Evolutionary conservation across 1,139 yeast genomes (phyloP).

Genomic region (Sugiyamaella neomexicana): DNA sequence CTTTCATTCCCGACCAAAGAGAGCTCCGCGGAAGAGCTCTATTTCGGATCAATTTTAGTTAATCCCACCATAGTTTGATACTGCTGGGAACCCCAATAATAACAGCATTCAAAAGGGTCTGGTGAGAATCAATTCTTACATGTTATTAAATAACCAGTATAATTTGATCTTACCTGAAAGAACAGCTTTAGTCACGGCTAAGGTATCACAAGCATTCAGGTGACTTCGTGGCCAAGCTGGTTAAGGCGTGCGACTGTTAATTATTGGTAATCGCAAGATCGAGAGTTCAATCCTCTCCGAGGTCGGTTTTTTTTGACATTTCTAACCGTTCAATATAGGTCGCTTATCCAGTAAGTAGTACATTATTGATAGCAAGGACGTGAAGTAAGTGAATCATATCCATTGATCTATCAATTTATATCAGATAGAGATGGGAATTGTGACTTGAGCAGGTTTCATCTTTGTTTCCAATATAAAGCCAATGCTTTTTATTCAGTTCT

Average conservation of each 20-base stretch:
- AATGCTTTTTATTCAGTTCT: neutral
- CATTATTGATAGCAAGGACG: neutral
- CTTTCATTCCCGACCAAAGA: too few relatives aligned
- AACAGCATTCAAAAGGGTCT: too few relatives aligned
- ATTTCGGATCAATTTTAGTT: too few relatives aligned
- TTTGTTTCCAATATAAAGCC: neutral
- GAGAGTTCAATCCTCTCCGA: constrained; percentile 18
- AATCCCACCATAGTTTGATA: too few relatives aligned
- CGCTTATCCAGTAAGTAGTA: neutral
- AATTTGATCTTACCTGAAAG: too few relatives aligned
- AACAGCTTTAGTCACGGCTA: too few relatives aligned
- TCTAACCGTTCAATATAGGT: neutral
- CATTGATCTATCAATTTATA: too few relatives aligned
- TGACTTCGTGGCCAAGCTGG: constrained; percentile 17
- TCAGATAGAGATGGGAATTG: too few relatives aligned
- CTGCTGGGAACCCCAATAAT: too few relatives aligned
- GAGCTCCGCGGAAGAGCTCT: too few relatives aligned
- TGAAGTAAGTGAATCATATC: neutral
- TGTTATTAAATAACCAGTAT: too few relatives aligned
- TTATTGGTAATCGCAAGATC: constrained; percentile 12
- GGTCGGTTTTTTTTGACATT: constrained; percentile 10
- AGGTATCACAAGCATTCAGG: neutral
- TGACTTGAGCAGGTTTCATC: neutral
- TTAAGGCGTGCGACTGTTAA: constrained; percentile 17
- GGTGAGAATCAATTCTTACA: too few relatives aligned